These are phyloP conservation scores for Astrothelium macrocarpum DNA, from an alignment of 495 filamentous ascomycete genomes.

Conservation along the genomic window DNA sequence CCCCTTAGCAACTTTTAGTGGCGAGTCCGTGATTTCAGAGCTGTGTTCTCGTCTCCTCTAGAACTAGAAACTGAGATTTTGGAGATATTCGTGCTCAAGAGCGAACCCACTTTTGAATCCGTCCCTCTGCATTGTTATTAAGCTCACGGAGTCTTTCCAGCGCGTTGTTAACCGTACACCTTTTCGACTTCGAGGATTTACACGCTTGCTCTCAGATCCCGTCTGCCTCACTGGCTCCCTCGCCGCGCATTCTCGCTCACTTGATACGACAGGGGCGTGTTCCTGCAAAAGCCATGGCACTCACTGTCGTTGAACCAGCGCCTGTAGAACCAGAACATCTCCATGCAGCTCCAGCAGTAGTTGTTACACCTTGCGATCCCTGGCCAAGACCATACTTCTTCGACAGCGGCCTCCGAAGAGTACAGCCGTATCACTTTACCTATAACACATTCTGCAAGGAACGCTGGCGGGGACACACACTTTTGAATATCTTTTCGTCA, in stretches of 20 bases:
- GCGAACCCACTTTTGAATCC: no score
- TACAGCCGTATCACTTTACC: constrained; percentile 76
- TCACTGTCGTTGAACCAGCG: constrained; percentile 38
- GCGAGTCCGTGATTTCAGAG: no score
- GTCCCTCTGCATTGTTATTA: no score
- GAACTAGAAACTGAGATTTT: no score
- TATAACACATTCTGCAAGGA: constrained; percentile 92
- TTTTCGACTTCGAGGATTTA: neutral
- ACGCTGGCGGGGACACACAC: constrained; percentile 65
- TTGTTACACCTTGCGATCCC: constrained; percentile 53
- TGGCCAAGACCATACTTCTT: constrained; percentile 68
- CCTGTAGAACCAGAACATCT: constrained; percentile 17
- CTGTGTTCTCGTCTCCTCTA: no score
- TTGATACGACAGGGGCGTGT: constrained; percentile 47
- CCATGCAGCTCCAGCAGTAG: constrained; percentile 40
- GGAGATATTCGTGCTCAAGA: no score
- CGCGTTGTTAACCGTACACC: no score
- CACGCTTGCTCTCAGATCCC: neutral
- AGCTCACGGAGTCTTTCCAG: no score
- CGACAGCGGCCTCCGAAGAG: constrained; percentile 64
- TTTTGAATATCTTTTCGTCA: constrained; percentile 70
- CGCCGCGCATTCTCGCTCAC: constrained; percentile 47
- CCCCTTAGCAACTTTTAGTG: no score
- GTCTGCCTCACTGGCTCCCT: constrained; percentile 44
- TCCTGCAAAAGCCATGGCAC: constrained; percentile 44